phyloP scores from a whole-genome alignment of 1,284 basidiomycete genomes.

The Dichomitus squalens region DNA sequence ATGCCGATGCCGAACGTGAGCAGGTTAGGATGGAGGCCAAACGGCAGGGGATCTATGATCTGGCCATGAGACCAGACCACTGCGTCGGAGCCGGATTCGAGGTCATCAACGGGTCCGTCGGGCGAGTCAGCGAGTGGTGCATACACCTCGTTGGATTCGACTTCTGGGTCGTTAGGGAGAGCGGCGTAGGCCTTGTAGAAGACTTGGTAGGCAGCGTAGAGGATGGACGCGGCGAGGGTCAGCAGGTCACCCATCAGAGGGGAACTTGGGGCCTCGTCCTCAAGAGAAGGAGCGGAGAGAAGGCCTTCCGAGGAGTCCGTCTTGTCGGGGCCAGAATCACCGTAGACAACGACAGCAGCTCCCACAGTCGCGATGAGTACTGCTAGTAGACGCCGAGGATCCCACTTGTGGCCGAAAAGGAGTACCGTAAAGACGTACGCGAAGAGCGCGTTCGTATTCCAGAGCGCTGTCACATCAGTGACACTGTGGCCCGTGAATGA shows the following conservation, averaged over 20 bases:
- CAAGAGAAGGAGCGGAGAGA: not conserved
- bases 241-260: conserved; percentile 79
- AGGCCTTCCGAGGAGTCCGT: conserved; percentile 4
- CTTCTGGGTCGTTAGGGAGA: conserved; percentile 55
- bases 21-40: conserved; percentile 78
- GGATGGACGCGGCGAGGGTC: conserved; percentile 69
- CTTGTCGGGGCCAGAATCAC: conserved; percentile 48
- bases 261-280: conserved; percentile 37
- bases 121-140: conserved; percentile 40
- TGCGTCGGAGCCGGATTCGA: conserved; percentile 30
- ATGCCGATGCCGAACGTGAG: conserved; percentile 71
- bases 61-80: conserved; percentile 28
- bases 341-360: conserved; percentile 76
- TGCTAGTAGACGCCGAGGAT: conserved; percentile 61
- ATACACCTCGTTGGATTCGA: conserved; percentile 42
- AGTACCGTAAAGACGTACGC: conserved; percentile 74
- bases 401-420: conserved; percentile 62
- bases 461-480: conserved; percentile 80
- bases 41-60: conserved; percentile 59
- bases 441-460: conserved; percentile 87
- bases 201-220: conserved; percentile 77
- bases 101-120: conserved; percentile 22
- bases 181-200: conserved; percentile 80
- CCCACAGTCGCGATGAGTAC: conserved; percentile 79
- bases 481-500: conserved; percentile 46